These are phyloP conservation scores for Claviceps sp. DNA, from an alignment of 2,329 filamentous ascomycete species.

Conservation along the genomic window DNA sequence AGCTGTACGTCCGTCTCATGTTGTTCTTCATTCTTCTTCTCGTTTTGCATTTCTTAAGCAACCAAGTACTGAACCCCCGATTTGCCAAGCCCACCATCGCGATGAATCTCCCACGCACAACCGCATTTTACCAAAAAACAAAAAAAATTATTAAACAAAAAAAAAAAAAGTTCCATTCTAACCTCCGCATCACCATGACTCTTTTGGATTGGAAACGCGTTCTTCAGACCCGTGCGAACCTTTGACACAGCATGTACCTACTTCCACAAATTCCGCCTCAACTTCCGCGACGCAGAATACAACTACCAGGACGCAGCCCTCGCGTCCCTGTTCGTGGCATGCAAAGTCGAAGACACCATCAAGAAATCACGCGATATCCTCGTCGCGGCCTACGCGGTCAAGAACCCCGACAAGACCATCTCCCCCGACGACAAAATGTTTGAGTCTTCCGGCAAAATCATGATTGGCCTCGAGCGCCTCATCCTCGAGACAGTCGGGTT, in stretches of 20 bases:
- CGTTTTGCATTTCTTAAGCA: neutral
- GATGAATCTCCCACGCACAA: neutral
- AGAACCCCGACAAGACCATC: slow-evolving; percentile 50
- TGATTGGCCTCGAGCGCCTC: slow-evolving; percentile 80
- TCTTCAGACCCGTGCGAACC: slow-evolving; percentile 64
- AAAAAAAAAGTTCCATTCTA: neutral
- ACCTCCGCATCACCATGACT: neutral
- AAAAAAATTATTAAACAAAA: neutral
- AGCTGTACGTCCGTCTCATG: slow-evolving; percentile 44
- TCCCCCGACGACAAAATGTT: slow-evolving; percentile 82
- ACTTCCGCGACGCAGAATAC: slow-evolving; percentile 76
- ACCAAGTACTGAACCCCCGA: neutral
- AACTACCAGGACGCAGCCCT: slow-evolving; percentile 77
- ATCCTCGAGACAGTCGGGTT: slow-evolving; percentile 90
- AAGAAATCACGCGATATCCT: slow-evolving; percentile 94
- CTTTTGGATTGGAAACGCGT: neutral
- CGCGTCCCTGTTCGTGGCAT: slow-evolving; percentile 79
- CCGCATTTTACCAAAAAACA: neutral
- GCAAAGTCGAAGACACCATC: slow-evolving; percentile 94
- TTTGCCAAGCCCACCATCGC: neutral
- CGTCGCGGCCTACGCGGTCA: slow-evolving; percentile 79
- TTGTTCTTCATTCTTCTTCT: neutral
- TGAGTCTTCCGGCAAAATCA: slow-evolving; percentile 62
- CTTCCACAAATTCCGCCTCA: slow-evolving; percentile 85
- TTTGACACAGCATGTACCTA: slow-evolving; percentile 86